Evolutionary conservation across 768 basidiomycete genomes (phyloP), one percentile per base, ranked within the genome.

Genomic region (Leccinum incarnatum): DNA sequence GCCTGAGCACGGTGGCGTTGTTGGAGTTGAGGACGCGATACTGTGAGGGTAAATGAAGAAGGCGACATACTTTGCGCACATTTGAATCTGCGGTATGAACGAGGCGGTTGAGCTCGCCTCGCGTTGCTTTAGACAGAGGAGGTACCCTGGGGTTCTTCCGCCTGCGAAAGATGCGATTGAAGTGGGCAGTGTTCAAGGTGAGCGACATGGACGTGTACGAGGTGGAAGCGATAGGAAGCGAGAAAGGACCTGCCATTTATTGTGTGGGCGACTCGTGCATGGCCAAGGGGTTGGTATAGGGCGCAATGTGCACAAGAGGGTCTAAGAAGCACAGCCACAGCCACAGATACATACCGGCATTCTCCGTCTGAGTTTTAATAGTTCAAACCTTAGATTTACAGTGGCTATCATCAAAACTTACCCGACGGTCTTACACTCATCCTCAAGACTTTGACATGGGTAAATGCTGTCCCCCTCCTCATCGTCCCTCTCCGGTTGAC

Each of bases 401-500:
- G 65, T 66, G 65, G 25, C 71, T 76, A 83, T 86, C 84, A 85
- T 83, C 84, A 78, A 73, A 78, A 73, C 76, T 74, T 67, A 68
- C 67, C 40, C 51, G 69, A 70, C 72, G 69, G 76, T 25, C 19
- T 51, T 76, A 77, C 63, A 56, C 71, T 73, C 76, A 81, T 80
- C 83, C 80, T 87, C 86, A 88, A 88, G 83, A 83, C 84, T 77
- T 78, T 79, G 79, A 78, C 78, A 91, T 90, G 89, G 88, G 89
- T 89, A 57, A 79, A 86, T 82, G 73, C 73, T 76, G 76, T 68
- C 63, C 59, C 63, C 59, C 56, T 23, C 45, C 34, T 14, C 30
- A 32, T 14, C 58, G 55, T n/a, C 36, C 45, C 56, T 17, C 48
- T 58, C 1, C 7, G 12, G 29, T 30, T 69, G 23, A 70, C 45